Percentiles rank a stretch among this genome's conserved stretches.
Conservation (phyloP, 768 basidiomycete genomes). For the Macrolepiota albuminosa region DNA sequence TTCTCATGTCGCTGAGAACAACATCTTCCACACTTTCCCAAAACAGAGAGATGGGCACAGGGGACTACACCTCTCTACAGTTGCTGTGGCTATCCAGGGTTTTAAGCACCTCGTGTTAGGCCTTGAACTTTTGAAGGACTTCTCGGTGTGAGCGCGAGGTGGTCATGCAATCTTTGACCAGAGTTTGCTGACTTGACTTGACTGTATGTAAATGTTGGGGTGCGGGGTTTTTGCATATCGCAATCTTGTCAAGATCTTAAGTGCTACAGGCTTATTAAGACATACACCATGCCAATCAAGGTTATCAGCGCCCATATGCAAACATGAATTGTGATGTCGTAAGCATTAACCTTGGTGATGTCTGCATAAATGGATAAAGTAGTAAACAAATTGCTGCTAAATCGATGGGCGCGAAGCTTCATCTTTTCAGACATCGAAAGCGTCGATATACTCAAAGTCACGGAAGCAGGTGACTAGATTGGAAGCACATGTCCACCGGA, state of each 20-base stretch:
- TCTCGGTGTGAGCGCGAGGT: neutral
- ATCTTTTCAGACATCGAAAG: neutral
- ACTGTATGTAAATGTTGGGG: neutral
- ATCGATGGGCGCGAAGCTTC: neutral
- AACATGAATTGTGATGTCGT: neutral
- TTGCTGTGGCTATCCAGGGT: neutral
- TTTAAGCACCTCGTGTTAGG: neutral
- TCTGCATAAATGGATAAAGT: neutral
- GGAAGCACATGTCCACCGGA: neutral
- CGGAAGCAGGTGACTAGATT: neutral
- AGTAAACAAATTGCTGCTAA: neutral
- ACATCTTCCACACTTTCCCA: neutral
- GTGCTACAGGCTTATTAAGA: neutral
- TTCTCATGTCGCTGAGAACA: neutral
- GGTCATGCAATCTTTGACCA: neutral
- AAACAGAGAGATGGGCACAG: neutral
- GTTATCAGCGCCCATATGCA: neutral
- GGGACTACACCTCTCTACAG: neutral
- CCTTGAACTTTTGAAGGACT: neutral
- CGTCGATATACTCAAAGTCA: neutral
- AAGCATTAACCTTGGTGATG: neutral
- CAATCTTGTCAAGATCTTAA: neutral
- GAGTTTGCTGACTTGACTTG: neutral
- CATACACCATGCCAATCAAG: neutral
- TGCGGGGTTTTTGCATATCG: neutral